These are phyloP conservation scores for Xenoacremonium recifei DNA, from an alignment of 2,329 filamentous ascomycete species.

Conservation along the genomic window DNA sequence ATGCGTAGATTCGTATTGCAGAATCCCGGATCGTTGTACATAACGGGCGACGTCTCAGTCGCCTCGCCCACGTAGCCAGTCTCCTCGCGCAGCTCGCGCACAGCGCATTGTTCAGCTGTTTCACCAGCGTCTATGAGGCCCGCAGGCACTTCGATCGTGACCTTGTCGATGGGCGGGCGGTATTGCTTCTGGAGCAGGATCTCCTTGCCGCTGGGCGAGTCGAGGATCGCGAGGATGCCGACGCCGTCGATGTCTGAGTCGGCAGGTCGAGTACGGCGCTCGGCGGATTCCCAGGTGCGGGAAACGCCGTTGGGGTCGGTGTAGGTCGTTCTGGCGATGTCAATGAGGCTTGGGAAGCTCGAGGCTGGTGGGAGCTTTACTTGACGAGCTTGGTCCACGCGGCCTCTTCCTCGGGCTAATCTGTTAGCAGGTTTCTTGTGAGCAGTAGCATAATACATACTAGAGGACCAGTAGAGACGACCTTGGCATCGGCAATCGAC, in stretches of 20 bases:
- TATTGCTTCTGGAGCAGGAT: slow-evolving; percentile 67
- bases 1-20: slow-evolving; percentile 67
- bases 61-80: slow-evolving; percentile 62
- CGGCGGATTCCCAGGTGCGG: slow-evolving; percentile 70
- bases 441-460: slow-evolving; percentile 30
- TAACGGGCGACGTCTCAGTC: slow-evolving; percentile 59
- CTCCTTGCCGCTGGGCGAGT: slow-evolving; percentile 51
- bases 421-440: no score
- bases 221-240: slow-evolving; percentile 68
- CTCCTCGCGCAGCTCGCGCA: slow-evolving; percentile 65
- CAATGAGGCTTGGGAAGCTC: background rate
- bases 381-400: slow-evolving; percentile 60
- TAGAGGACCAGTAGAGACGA: slow-evolving; percentile 43
- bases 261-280: slow-evolving; percentile 65
- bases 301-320: slow-evolving; percentile 57
- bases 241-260: slow-evolving; percentile 67
- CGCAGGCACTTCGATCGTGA: slow-evolving; percentile 64
- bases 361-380: slow-evolving; percentile 34
- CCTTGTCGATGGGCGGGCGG: slow-evolving; percentile 57
- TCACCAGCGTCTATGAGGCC: slow-evolving; percentile 63
- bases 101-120: slow-evolving; percentile 58
- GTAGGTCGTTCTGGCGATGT: slow-evolving; percentile 56
- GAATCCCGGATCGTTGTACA: slow-evolving; percentile 67
- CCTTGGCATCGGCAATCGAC: slow-evolving; percentile 42
- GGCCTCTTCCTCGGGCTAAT: slow-evolving; percentile 52